Conservation (phyloP, 331 rosid genomes). For the Phaseolus coccineus region DNA sequence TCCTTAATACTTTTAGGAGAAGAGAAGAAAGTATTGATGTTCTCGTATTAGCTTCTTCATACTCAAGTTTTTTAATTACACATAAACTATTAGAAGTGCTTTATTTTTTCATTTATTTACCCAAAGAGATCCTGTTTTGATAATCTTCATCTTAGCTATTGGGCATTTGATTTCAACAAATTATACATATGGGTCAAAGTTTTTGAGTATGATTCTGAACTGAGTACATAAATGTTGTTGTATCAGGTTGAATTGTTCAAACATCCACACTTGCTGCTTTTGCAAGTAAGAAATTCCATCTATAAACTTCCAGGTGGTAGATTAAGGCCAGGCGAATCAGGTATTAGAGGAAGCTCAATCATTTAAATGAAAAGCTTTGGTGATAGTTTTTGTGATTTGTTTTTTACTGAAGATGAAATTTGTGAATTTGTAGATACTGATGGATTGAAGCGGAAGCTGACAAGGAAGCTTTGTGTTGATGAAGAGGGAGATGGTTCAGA, state of each 20-base stretch:
- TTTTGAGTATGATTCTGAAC: slow-evolving; percentile 15
- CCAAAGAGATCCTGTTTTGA: not conserved
- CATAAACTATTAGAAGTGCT: no score
- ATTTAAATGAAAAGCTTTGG: not conserved
- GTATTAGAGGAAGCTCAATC: slow-evolving; percentile 48
- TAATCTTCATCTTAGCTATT: not conserved
- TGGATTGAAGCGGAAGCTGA: slow-evolving; percentile 82
- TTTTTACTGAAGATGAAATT: slow-evolving; percentile 29
- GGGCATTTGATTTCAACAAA: not conserved
- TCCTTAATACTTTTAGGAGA: no score
- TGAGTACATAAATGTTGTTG: slow-evolving; percentile 34
- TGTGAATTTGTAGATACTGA: slow-evolving; percentile 61
- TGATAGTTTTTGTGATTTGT: not conserved
- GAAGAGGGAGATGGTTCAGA: slow-evolving; percentile 62
- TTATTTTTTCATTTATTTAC: no score
- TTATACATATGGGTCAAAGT: not conserved
- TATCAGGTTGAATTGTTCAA: slow-evolving; percentile 93
- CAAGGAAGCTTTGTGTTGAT: slow-evolving; percentile 68
- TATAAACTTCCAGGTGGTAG: slow-evolving; percentile 95
- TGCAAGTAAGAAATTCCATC: slow-evolving; percentile 80
- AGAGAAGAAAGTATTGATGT: no score
- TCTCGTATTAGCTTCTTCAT: no score
- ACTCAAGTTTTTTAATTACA: no score
- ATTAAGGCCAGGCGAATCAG: slow-evolving; percentile 87
- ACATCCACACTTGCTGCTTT: slow-evolving; percentile 84